phyloP scores from a whole-genome alignment of 352 stramenopile species.

The Globisporangium spiculum region DNA sequence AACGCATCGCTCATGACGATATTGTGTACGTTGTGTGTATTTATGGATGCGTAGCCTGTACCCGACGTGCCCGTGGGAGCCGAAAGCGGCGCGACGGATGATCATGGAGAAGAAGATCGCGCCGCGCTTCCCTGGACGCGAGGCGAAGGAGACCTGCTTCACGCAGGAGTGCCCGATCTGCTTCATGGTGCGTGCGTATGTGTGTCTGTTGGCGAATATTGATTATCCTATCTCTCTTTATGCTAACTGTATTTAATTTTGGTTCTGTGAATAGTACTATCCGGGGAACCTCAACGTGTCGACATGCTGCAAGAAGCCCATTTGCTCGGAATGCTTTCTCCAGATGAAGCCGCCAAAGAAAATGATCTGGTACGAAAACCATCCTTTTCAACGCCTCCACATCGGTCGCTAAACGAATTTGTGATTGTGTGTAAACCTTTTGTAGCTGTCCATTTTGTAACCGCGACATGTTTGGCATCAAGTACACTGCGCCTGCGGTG shows the following conservation, averaged over 20 bases:
- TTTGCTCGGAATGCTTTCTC: conserved; percentile 72
- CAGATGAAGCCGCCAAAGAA: conserved; percentile 59
- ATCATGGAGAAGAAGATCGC: conserved; percentile 76
- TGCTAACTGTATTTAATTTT: background rate
- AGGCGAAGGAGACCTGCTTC: conserved; percentile 59
- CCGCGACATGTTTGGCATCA: conserved; percentile 51
- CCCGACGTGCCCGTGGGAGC: conserved; percentile 70
- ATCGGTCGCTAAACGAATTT: background rate
- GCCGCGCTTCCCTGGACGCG: conserved; percentile 62
- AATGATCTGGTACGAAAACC: conserved; percentile 31
- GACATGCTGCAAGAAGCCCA: conserved; percentile 66
- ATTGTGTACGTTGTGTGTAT: background rate
- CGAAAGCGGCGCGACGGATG: conserved; percentile 55
- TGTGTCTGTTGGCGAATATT: background rate
- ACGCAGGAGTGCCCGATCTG: conserved; percentile 81
- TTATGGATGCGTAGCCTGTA: conserved; percentile 49
- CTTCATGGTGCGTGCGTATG: conserved; percentile 48
- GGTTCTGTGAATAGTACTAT: conserved; percentile 42
- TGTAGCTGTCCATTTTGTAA: conserved; percentile 83
- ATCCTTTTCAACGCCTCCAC: background rate
- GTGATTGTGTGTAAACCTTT: conserved; percentile 13
- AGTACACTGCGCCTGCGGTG: conserved; percentile 42
- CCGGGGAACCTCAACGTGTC: conserved; percentile 55
- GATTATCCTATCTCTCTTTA: background rate
- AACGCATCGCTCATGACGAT: background rate